Evolutionary conservation across 1,284 basidiomycete genomes (phyloP).

Genomic region (Sanguinoderma infundibulare): DNA sequence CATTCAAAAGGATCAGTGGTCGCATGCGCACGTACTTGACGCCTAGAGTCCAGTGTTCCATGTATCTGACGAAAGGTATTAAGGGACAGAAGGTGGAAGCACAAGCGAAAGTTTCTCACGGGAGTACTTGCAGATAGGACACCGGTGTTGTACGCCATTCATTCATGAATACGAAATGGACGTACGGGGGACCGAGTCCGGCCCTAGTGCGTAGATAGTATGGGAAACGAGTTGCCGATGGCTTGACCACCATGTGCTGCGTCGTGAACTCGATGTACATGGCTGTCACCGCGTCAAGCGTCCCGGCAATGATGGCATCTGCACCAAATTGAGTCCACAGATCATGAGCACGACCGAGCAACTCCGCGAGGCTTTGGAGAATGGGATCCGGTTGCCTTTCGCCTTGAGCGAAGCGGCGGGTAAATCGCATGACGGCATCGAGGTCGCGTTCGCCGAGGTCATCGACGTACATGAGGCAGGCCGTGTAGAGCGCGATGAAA

Average conservation of each 20-base stretch:
- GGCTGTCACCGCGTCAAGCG: conserved; percentile 18
- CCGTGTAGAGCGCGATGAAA: conserved; percentile 21
- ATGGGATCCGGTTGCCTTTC: conserved; percentile 17
- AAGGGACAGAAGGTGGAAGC: neutral
- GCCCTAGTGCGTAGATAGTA: conserved; percentile 19
- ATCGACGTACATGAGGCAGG: conserved; percentile 21
- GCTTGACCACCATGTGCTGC: conserved; percentile 10
- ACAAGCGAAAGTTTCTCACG: conserved; percentile 6
- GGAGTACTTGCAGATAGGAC: conserved; percentile 22
- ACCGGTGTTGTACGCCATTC: conserved; percentile 12
- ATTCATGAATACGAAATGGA: conserved; percentile 21
- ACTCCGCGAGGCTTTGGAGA: conserved; percentile 13
- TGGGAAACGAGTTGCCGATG: conserved; percentile 18
- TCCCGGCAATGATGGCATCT: conserved; percentile 20
- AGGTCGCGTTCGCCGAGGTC: conserved; percentile 11
- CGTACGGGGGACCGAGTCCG: conserved; percentile 21
- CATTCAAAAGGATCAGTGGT: neutral
- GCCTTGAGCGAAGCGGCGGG: conserved; percentile 14
- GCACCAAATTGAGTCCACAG: conserved; percentile 20
- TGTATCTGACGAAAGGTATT: conserved; percentile 7
- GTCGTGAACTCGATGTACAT: conserved; percentile 22
- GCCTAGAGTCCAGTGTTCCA: conserved; percentile 23
- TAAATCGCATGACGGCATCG: conserved; percentile 18
- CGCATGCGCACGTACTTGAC: conserved; percentile 21
- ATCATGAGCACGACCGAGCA: conserved; percentile 10